Evolutionary conservation across 768 basidiomycete species (phyloP).

Genomic region (Mycena amicta): DNA sequence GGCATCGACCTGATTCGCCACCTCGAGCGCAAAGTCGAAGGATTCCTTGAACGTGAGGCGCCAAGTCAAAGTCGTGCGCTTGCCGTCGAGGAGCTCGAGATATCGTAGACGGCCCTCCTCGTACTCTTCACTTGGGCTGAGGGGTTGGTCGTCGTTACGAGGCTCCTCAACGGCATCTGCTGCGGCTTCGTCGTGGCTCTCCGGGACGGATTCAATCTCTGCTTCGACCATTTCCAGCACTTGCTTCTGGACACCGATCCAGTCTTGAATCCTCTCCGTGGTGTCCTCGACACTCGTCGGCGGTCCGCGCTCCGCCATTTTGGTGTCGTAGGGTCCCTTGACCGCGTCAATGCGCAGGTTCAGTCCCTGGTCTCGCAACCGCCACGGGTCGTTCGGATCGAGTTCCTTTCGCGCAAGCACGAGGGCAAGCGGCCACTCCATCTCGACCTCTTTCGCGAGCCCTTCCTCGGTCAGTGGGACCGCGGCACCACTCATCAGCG

Average conservation of each 20-base stretch:
- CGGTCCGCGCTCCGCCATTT: neutral
- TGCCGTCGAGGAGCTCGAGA: conserved; percentile 2
- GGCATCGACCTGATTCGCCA: neutral
- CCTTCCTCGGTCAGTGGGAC: conserved; percentile 34
- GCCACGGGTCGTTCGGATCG: conserved; percentile 17
- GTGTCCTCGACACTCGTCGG: conserved; percentile 6
- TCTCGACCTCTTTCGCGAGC: conserved; percentile 40
- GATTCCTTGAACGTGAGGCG: conserved; percentile 12
- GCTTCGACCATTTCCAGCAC: conserved; percentile 4
- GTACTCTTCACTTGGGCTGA: neutral
- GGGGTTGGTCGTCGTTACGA: neutral
- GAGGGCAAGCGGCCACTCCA: conserved; percentile 46
- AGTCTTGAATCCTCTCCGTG: conserved; percentile 1
- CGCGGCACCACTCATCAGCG: conserved; percentile 44
- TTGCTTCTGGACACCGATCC: conserved; percentile 11
- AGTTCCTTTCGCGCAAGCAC: conserved; percentile 13
- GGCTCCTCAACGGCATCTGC: neutral
- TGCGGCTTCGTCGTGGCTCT: neutral
- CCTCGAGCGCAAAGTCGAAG: conserved; percentile 13
- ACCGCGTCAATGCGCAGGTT: neutral
- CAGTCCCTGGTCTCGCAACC: neutral
- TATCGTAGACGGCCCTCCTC: conserved; percentile 6
- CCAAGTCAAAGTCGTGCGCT: conserved; percentile 7
- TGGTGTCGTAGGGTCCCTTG: neutral
- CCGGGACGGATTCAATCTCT: neutral